These are phyloP conservation scores for Fraxinus nigra DNA, from an alignment of 305 asterid genomes.

Conservation along the genomic window DNA sequence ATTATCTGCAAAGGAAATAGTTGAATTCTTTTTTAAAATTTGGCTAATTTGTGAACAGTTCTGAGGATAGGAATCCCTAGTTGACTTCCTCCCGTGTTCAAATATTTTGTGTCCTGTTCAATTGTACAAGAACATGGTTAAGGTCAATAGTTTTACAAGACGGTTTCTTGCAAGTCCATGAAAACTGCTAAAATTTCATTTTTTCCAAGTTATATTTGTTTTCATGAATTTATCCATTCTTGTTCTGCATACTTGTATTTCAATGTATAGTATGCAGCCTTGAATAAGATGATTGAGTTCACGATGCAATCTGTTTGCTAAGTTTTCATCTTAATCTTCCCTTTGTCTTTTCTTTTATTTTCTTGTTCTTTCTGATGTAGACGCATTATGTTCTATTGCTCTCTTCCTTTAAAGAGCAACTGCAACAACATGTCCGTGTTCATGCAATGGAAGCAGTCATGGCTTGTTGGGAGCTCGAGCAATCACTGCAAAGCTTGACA, in stretches of 20 bases:
- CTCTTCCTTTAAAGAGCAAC: conserved; percentile 78
- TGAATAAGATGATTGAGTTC: not conserved
- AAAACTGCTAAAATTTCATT: not conserved
- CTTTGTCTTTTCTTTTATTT: not conserved
- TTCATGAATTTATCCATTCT: not conserved
- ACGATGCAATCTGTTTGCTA: not conserved
- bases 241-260: not conserved
- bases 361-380: conserved; percentile 34
- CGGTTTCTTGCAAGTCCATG: not conserved
- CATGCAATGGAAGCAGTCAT: conserved; percentile 97
- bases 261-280: not conserved
- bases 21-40: not conserved
- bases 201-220: not conserved
- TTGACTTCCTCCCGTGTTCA: not conserved
- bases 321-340: not conserved
- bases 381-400: conserved; percentile 75
- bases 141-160: not conserved
- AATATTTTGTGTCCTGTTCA: not conserved
- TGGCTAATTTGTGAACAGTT: not conserved
- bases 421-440: conserved; percentile 85
- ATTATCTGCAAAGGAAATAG: not conserved
- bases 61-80: not conserved
- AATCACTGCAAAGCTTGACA: conserved; percentile 74
- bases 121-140: not conserved
- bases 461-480: conserved; percentile 97